Evolutionary conservation across 164 flowering plant species (phyloP).

Genomic region (Houttuynia cordata): DNA sequence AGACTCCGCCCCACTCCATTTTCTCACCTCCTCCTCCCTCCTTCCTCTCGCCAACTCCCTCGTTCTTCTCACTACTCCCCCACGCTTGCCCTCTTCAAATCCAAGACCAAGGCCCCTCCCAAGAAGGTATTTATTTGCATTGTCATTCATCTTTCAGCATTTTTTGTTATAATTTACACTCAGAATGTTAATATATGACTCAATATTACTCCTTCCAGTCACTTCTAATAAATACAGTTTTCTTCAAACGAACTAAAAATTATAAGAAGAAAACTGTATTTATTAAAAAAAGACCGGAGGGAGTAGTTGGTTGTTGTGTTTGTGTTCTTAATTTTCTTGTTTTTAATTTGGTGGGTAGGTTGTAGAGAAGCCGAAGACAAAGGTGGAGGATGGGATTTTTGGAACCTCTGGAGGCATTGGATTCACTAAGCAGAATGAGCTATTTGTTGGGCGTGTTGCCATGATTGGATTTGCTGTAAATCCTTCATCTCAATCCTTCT

Average conservation of each 20-base stretch:
- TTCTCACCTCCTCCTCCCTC: conserved; percentile 27
- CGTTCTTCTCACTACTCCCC: conserved; percentile 15
- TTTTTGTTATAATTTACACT: not conserved
- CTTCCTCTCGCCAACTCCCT: conserved; percentile 12
- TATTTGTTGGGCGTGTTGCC: conserved; percentile 97
- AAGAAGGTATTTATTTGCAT: conserved; percentile 37
- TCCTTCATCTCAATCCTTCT: conserved; percentile 1
- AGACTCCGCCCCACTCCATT: conserved; percentile 31
- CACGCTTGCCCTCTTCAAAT: conserved; percentile 67
- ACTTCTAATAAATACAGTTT: too few species aligned
- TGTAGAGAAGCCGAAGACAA: conserved; percentile 25
- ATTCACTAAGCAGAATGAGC: conserved; percentile 90
- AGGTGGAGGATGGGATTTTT: conserved; percentile 89
- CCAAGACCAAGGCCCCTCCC: conserved; percentile 71
- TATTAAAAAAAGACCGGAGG: too few species aligned
- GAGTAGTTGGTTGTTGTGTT: not conserved
- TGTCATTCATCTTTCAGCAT: not conserved
- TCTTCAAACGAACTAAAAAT: too few species aligned
- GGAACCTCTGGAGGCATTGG: conserved; percentile 98
- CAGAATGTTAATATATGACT: too few species aligned
- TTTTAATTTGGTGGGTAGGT: not conserved
- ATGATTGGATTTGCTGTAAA: conserved; percentile 97
- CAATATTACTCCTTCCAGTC: too few species aligned
- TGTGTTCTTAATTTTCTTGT: not conserved
- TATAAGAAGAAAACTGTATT: too few species aligned